These are phyloP conservation scores for Auricularia cornea DNA, from an alignment of 768 basidiomycete genomes.

Conservation along the genomic window DNA sequence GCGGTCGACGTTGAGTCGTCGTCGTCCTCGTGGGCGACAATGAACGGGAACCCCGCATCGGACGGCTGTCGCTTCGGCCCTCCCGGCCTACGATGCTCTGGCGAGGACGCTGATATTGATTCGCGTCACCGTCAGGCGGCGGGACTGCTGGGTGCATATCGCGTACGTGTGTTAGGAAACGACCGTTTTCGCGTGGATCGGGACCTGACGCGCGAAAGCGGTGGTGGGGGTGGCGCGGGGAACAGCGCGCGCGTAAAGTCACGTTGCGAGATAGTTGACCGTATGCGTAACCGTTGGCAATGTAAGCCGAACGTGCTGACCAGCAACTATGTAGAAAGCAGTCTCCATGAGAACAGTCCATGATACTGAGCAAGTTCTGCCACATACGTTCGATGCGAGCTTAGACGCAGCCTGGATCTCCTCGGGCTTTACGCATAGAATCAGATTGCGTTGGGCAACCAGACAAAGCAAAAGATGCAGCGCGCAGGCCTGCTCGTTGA, in stretches of 20 bases:
- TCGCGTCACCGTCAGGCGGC: slow-evolving; percentile 8
- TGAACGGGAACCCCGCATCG: slow-evolving; percentile 9
- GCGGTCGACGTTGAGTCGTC: slow-evolving; percentile 3
- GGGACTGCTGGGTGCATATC: slow-evolving; percentile 13
- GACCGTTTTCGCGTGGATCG: slow-evolving; percentile 15
- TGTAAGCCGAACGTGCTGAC: slow-evolving; percentile 50
- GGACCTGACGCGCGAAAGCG: slow-evolving; percentile 1
- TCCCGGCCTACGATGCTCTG: slow-evolving; percentile 26
- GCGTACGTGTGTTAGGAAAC: slow-evolving; percentile 11
- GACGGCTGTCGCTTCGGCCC: slow-evolving; percentile 18
- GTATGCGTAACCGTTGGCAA: slow-evolving; percentile 49
- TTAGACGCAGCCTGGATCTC: slow-evolving; percentile 53
- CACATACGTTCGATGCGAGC: slow-evolving; percentile 48
- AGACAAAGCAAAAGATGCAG: slow-evolving; percentile 31
- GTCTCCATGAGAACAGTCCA: slow-evolving; percentile 1
- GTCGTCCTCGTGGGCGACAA: slow-evolving; percentile 2
- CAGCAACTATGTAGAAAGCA: slow-evolving; percentile 45
- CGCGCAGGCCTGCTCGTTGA: slow-evolving; percentile 48
- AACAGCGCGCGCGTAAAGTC: slow-evolving; percentile 33
- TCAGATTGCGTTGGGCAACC: slow-evolving; percentile 53
- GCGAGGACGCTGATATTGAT: slow-evolving; percentile 19
- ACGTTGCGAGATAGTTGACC: slow-evolving; percentile 16
- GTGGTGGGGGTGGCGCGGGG: slow-evolving; percentile 13
- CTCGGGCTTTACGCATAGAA: slow-evolving; percentile 57
- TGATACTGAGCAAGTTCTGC: slow-evolving; percentile 1